A percentile compares a stretch with the other conserved stretches of the same genome.
Evolutionary conservation across 495 filamentous ascomycete species (phyloP).

Genomic region (Penicillium turbatum): DNA sequence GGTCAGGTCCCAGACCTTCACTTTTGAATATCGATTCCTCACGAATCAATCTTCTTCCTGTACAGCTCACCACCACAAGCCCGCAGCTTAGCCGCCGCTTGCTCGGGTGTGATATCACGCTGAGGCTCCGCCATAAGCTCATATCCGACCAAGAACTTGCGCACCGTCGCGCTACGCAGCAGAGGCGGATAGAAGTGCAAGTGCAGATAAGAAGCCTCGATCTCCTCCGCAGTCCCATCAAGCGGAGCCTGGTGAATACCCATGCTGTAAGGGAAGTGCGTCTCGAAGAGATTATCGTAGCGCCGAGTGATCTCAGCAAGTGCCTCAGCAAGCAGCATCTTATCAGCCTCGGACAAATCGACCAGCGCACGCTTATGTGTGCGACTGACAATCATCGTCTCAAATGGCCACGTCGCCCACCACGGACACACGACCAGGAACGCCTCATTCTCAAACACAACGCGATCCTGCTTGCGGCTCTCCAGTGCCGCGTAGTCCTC

Average conservation of each 20-base stretch:
- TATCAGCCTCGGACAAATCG: slow-evolving; percentile 68
- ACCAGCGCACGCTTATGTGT: slow-evolving; percentile 75
- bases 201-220: slow-evolving; percentile 84
- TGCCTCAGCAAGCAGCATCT: slow-evolving; percentile 67
- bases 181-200: slow-evolving; percentile 97
- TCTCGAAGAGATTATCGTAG: slow-evolving; percentile 97
- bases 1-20: background rate
- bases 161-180: slow-evolving; percentile 85
- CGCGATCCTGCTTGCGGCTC: slow-evolving; percentile 70
- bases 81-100: slow-evolving; percentile 76
- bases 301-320: slow-evolving; percentile 81
- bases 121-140: slow-evolving; percentile 95
- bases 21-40: background rate
- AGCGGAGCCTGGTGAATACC: slow-evolving; percentile 94
- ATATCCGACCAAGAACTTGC: slow-evolving; percentile 89
- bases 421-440: slow-evolving; percentile 90
- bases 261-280: slow-evolving; percentile 89
- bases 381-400: slow-evolving; percentile 85
- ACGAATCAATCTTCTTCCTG: slow-evolving; percentile 56
- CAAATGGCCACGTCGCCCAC: slow-evolving; percentile 98
- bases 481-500: slow-evolving; percentile 85
- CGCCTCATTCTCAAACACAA: slow-evolving; percentile 77
- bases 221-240: slow-evolving; percentile 76
- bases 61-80: slow-evolving; percentile 78
- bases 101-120: slow-evolving; percentile 95